These are phyloP conservation scores for Metschnikowia santaceciliae DNA, from an alignment of 805 yeast genomes.

Conservation along the genomic window DNA sequence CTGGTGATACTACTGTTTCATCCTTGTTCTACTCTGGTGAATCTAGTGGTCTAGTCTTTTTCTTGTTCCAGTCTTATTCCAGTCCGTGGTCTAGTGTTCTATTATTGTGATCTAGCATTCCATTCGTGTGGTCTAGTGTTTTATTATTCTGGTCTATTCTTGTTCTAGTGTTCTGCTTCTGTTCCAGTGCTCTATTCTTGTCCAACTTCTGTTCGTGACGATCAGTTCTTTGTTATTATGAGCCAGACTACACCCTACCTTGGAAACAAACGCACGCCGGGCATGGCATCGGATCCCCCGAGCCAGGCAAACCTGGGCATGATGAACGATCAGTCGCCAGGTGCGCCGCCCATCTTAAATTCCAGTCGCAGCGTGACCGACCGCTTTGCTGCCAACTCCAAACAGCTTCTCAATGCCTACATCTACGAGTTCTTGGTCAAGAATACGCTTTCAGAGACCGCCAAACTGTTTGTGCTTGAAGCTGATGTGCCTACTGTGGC, in stretches of 20 bases:
- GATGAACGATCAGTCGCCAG: constrained; percentile 5
- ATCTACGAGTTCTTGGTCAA: constrained; percentile 82
- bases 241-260: constrained; percentile 37
- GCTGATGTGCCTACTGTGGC: constrained; percentile 55
- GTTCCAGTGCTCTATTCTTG: too few species aligned
- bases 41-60: too few species aligned
- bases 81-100: too few species aligned
- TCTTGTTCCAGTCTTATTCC: too few species aligned
- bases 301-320: constrained; percentile 6
- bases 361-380: constrained; percentile 30
- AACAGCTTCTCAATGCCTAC: constrained; percentile 71
- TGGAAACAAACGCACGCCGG: constrained; percentile 30
- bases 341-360: constrained; percentile 18
- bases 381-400: constrained; percentile 47
- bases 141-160: too few species aligned
- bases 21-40: too few species aligned
- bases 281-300: constrained; percentile 11
- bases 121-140: too few species aligned
- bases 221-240: constrained; percentile 12
- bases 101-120: too few species aligned
- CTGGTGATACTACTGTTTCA: too few species aligned
- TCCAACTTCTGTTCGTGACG: too few species aligned
- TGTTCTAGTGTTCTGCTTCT: too few species aligned
- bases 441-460: constrained; percentile 67
- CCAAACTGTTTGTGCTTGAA: constrained; percentile 68